A percentile compares a stretch with the other conserved stretches of the same genome.
phyloP scores from a whole-genome alignment of 345 rosid genomes.

The Bretschneidera sinensis region DNA sequence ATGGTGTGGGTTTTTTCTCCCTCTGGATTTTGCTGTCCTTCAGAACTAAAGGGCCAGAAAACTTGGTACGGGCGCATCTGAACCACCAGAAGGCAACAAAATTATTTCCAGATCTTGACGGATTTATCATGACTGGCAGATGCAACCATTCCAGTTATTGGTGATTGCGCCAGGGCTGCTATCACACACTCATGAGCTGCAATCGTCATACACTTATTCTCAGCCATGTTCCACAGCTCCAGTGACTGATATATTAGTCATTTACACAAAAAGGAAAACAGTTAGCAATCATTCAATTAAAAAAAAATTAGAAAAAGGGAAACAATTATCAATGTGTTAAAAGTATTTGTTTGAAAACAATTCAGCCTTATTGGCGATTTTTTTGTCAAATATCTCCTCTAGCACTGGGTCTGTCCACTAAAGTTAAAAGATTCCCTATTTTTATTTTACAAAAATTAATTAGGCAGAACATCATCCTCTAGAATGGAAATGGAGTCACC shows the following conservation, averaged over 20 bases:
- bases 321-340: too few species aligned
- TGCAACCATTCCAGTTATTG: slow-evolving; percentile 65
- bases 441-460: too few species aligned
- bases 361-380: neutral
- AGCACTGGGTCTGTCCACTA: too few species aligned
- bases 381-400: too few species aligned
- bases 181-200: slow-evolving; percentile 72
- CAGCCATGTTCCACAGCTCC: slow-evolving; percentile 79
- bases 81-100: neutral
- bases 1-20: neutral
- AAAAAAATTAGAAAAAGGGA: slow-evolving; percentile 8
- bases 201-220: slow-evolving; percentile 71
- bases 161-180: slow-evolving; percentile 75
- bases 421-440: neutral
- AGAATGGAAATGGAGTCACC: neutral
- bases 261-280: too few species aligned
- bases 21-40: too few species aligned
- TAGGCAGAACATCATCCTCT: neutral
- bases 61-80: too few species aligned
- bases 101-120: slow-evolving; percentile 87
- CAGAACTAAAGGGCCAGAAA: too few species aligned
- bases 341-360: too few species aligned
- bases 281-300: too few species aligned
- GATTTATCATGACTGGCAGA: slow-evolving; percentile 91
- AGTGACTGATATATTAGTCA: slow-evolving; percentile 63